Conservation (phyloP, 768 basidiomycete species). For the Psilocybe subaeruginosa region DNA sequence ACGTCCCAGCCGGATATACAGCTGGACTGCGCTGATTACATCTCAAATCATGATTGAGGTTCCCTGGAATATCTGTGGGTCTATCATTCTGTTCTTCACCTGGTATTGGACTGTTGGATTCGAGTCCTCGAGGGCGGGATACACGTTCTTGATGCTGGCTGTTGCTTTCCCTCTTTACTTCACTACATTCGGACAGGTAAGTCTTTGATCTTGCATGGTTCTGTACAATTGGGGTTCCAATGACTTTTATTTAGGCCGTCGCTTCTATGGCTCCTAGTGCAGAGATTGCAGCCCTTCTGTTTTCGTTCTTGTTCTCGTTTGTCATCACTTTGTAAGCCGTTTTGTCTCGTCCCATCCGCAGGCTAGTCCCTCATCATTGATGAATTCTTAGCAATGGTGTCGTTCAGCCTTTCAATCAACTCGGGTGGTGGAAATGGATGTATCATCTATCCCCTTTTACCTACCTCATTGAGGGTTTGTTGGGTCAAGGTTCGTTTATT, state of each 20-base stretch:
- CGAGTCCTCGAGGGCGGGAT: slow-evolving; percentile 54
- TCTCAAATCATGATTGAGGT: slow-evolving; percentile 59
- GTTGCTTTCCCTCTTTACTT: slow-evolving; percentile 32
- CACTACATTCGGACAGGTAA: slow-evolving; percentile 22
- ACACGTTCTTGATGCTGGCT: slow-evolving; percentile 56
- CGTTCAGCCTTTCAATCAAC: slow-evolving; percentile 57
- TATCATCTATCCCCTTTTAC: slow-evolving; percentile 53
- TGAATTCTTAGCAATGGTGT: slow-evolving; percentile 50
- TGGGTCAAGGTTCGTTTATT: slow-evolving; percentile 30
- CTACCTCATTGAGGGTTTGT: slow-evolving; percentile 53
- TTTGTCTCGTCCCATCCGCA: not conserved
- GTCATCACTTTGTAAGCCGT: slow-evolving; percentile 54
- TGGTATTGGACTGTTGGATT: slow-evolving; percentile 79
- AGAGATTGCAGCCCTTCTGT: slow-evolving; percentile 56
- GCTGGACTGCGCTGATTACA: slow-evolving; percentile 61
- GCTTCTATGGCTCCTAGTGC: slow-evolving; percentile 59
- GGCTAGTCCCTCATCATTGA: not conserved
- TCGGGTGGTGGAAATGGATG: slow-evolving; percentile 75
- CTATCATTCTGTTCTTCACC: slow-evolving; percentile 60
- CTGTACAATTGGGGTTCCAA: slow-evolving; percentile 4
- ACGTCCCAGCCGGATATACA: slow-evolving; percentile 65
- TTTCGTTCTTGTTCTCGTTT: slow-evolving; percentile 57
- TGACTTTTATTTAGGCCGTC: slow-evolving; percentile 39
- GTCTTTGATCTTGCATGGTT: slow-evolving; percentile 24
- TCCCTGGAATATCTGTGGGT: slow-evolving; percentile 64